Conservation (phyloP, 768 basidiomycete species). For the Crassisporium funariophilum region DNA sequence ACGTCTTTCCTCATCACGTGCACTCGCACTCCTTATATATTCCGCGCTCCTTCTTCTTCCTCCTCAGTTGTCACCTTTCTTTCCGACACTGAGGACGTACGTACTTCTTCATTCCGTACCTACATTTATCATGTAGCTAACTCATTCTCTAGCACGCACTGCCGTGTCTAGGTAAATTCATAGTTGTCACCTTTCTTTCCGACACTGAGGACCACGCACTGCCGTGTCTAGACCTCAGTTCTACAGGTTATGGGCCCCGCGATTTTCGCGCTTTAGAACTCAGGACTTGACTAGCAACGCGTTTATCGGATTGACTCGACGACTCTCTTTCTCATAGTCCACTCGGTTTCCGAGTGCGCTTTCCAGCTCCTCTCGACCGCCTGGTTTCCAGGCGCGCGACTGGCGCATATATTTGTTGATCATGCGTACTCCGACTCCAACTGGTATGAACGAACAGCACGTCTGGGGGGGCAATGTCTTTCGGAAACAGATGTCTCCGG, state of each 20-base stretch:
- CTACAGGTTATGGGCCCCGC: slow-evolving; percentile 6
- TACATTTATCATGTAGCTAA: neutral
- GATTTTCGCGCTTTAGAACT: too few relatives aligned
- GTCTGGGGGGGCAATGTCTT: slow-evolving; percentile 1
- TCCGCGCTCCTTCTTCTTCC: too few relatives aligned
- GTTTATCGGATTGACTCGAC: too few relatives aligned
- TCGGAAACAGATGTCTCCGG: neutral
- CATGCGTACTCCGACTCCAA: neutral
- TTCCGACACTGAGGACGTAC: neutral
- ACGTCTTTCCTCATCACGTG: too few relatives aligned
- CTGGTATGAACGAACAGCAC: slow-evolving; percentile 1
- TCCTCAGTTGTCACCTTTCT: slow-evolving; percentile 6
- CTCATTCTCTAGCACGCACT: neutral
- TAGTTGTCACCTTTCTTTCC: neutral
- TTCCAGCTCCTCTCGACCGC: neutral
- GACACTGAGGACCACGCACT: slow-evolving; percentile 4
- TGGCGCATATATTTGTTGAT: neutral
- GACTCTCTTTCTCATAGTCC: neutral
- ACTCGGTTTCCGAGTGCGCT: neutral
- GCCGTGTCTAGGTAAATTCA: neutral
- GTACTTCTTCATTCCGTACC: neutral
- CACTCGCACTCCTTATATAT: too few relatives aligned
- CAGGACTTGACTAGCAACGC: neutral
- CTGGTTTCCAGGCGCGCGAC: neutral
- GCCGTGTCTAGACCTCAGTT: neutral